Evolutionary conservation across 2,329 filamentous ascomycete genomes (phyloP).

Genomic region (Aspergillus fischeri): DNA sequence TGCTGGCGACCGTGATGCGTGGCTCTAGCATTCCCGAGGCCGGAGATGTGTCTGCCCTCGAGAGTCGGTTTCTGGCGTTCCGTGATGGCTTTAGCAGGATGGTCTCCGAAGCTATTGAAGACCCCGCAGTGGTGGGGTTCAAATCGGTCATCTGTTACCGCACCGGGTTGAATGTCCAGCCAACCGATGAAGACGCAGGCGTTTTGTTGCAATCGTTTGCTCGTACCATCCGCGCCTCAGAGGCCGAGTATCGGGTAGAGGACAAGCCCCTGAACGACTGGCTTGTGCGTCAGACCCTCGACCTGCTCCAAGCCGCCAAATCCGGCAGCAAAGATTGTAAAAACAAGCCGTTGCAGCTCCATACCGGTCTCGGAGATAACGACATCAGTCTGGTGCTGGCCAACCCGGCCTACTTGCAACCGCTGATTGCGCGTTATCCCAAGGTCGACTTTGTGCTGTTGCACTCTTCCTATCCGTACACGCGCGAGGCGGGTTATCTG

Average conservation of each 20-base stretch:
- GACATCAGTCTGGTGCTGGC: constrained; percentile 67
- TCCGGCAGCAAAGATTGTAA: constrained; percentile 31
- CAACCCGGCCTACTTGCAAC: constrained; percentile 71
- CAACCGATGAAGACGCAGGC: constrained; percentile 43
- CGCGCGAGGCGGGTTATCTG: constrained; percentile 71
- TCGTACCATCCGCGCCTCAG: constrained; percentile 22
- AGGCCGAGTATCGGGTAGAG: constrained; percentile 45
- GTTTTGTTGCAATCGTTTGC: constrained; percentile 25
- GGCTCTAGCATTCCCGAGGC: constrained; percentile 26
- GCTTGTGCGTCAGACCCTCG: constrained; percentile 62
- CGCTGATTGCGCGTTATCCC: constrained; percentile 66
- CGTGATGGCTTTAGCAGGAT: constrained; percentile 28
- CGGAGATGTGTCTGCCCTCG: constrained; percentile 17
- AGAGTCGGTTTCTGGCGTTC: constrained; percentile 20
- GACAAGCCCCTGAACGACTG: constrained; percentile 65
- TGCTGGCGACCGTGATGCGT: constrained; percentile 50
- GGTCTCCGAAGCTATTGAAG: constrained; percentile 56
- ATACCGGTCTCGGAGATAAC: constrained; percentile 77
- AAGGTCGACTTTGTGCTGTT: constrained; percentile 71
- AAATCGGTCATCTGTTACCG: constrained; percentile 82
- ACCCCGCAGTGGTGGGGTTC: constrained; percentile 70
- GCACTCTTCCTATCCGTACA: constrained; percentile 78
- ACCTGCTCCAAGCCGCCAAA: constrained; percentile 48
- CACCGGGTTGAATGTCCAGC: constrained; percentile 64
- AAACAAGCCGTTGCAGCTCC: constrained; percentile 76